Percentiles rank a stretch among this genome's conserved stretches.
Evolutionary conservation across 1,284 basidiomycete genomes (phyloP).

Genomic region (Leccinum solheimii): DNA sequence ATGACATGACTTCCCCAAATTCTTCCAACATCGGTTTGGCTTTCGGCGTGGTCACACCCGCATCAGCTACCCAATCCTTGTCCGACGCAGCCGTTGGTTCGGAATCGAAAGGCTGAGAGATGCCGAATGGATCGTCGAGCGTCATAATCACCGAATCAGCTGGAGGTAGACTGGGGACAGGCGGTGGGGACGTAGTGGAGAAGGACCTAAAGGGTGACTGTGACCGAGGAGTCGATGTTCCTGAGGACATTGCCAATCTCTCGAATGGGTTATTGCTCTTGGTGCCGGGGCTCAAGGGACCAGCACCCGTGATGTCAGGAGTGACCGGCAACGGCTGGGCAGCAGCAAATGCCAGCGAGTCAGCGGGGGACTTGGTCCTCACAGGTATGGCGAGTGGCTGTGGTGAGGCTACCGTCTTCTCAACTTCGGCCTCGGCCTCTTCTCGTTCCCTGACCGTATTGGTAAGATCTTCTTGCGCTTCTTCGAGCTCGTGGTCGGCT

Average conservation of each 20-base stretch:
- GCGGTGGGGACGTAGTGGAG: constrained; percentile 38
- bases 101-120: constrained; percentile 45
- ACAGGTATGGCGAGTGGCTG: constrained; percentile 13
- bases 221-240: constrained; percentile 48
- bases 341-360: constrained; percentile 63
- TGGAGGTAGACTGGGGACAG: constrained; percentile 31
- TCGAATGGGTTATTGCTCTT: constrained; percentile 97
- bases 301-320: constrained; percentile 48
- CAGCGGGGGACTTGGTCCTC: constrained; percentile 34
- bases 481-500: constrained; percentile 71
- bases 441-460: constrained; percentile 58
- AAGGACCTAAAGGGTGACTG: constrained; percentile 60
- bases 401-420: constrained; percentile 27
- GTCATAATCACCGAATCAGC: constrained; percentile 19
- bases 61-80: constrained; percentile 24
- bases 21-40: constrained; percentile 12
- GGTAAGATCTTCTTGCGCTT: constrained; percentile 56
- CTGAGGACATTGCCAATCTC: constrained; percentile 55
- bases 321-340: constrained; percentile 68
- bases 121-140: constrained; percentile 58
- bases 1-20: constrained; percentile 26
- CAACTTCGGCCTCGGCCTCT: constrained; percentile 53
- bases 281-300: constrained; percentile 40
- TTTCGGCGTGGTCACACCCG: constrained; percentile 26
- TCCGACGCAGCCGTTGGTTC: constrained; percentile 21